Percentiles rank a stretch among this genome's conserved stretches.
These are phyloP conservation scores for Nidularia pulvinata DNA, from an alignment of 768 basidiomycete species.

Conservation along the genomic window DNA sequence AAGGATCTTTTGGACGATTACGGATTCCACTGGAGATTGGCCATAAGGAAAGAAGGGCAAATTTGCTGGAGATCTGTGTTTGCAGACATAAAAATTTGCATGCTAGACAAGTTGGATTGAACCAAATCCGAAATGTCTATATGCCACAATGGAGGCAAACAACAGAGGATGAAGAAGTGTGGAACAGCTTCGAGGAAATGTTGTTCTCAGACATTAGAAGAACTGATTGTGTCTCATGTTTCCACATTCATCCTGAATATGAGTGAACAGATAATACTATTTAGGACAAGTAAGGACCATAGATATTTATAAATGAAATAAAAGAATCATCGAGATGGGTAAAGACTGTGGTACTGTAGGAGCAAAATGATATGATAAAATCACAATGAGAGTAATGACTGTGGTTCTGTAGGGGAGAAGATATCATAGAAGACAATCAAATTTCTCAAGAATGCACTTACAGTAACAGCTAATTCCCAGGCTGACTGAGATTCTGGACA, in stretches of 20 bases:
- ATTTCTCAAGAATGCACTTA: no score
- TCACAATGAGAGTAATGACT: no score
- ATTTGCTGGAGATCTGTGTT: constrained; percentile 33
- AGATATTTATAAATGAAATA: no score
- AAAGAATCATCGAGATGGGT: no score
- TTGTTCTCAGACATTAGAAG: constrained; percentile 29
- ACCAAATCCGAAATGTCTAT: constrained; percentile 41
- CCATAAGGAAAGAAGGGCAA: constrained; percentile 13
- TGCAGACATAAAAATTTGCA: constrained; percentile 33
- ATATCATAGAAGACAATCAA: no score
- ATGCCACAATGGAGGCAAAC: constrained; percentile 30
- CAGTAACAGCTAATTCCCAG: no score
- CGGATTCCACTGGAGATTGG: constrained; percentile 35
- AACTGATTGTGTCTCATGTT: constrained; percentile 30
- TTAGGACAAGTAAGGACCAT: no score
- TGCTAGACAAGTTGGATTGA: constrained; percentile 28
- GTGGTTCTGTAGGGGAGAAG: no score
- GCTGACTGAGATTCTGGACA: no score
- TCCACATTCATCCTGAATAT: constrained; percentile 12
- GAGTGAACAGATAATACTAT: no score
- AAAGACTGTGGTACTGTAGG: no score
- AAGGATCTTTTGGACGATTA: constrained; percentile 45
- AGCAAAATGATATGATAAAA: no score
- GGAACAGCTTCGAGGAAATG: constrained; percentile 33
- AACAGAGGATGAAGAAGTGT: constrained; percentile 21